Evolutionary conservation across 2,329 filamentous ascomycete species (phyloP).

Genomic region (Calonectria hongkongensis): DNA sequence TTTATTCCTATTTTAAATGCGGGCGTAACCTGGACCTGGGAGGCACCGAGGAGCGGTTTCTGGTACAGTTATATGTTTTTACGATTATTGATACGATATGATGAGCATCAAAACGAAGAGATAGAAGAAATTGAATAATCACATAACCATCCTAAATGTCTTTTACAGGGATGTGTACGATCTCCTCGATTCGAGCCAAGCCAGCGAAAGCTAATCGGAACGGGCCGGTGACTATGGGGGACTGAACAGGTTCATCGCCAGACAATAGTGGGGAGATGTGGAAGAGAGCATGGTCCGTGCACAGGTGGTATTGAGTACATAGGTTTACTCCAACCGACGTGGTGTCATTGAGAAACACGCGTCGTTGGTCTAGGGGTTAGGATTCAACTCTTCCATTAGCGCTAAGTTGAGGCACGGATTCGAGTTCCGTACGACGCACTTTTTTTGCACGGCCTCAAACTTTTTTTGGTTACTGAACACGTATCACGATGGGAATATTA

Average conservation of each 20-base stretch:
- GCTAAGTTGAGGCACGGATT: conserved; percentile 27
- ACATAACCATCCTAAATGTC: neutral
- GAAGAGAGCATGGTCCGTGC: neutral
- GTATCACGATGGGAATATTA: neutral
- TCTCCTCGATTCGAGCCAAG: neutral
- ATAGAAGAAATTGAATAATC: neutral
- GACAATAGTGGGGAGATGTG: neutral
- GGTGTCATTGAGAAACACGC: neutral
- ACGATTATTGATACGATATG: neutral
- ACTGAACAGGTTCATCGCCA: neutral
- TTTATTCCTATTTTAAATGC: no score
- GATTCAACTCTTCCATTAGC: conserved; percentile 30
- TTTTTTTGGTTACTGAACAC: neutral
- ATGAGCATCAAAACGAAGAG: neutral
- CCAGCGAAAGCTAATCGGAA: conserved; percentile 17
- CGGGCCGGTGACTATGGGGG: neutral
- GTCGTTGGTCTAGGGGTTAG: conserved; percentile 28
- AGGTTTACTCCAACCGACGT: neutral
- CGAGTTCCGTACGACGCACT: conserved; percentile 20
- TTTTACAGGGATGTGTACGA: neutral
- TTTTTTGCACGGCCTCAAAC: neutral
- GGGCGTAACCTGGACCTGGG: no score
- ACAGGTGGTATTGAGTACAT: neutral
- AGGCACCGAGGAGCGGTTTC: no score
- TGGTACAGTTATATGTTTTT: no score